These are phyloP conservation scores for Pseudomonodictys pantanalensis DNA, from an alignment of 495 filamentous ascomycete species.

Conservation along the genomic window DNA sequence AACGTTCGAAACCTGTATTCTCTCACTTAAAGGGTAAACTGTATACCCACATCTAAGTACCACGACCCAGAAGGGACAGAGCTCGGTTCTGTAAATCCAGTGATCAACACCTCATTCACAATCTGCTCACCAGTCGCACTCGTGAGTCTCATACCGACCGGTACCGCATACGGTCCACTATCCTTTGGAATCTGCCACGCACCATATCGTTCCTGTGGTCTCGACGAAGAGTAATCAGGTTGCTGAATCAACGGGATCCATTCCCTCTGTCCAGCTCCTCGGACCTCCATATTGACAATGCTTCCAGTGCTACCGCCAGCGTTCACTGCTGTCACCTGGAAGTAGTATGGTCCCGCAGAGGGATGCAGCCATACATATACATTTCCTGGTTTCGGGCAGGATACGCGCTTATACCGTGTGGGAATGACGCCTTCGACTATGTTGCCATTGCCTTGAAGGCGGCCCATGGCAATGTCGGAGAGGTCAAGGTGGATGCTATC, in stretches of 20 bases:
- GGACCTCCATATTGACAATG: neutral
- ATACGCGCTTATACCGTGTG: neutral
- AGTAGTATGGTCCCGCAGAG: neutral
- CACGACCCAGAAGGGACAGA: neutral
- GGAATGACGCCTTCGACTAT: conserved; percentile 1
- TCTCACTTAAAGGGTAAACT: too few species aligned
- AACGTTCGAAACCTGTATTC: too few species aligned
- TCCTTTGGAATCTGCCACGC: conserved; percentile 1
- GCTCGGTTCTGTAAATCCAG: neutral
- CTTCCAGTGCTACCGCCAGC: neutral
- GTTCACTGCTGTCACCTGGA: neutral
- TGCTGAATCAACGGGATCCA: neutral
- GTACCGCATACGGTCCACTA: neutral
- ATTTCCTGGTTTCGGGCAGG: neutral
- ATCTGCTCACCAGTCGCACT: neutral
- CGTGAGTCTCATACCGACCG: neutral
- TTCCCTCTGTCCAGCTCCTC: neutral
- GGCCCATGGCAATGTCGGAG: conserved; percentile 1
- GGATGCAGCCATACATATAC: neutral
- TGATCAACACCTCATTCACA: conserved; percentile 1
- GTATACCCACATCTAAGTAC: conserved; percentile 2
- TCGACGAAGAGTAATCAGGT: neutral
- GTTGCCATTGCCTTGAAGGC: neutral
- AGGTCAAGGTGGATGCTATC: conserved; percentile 4
- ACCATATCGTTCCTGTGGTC: conserved; percentile 4